A percentile compares a stretch with the other conserved stretches of the same genome.
Conservation (phyloP, 2,329 filamentous ascomycete species). For the Neonectria punicea region DNA sequence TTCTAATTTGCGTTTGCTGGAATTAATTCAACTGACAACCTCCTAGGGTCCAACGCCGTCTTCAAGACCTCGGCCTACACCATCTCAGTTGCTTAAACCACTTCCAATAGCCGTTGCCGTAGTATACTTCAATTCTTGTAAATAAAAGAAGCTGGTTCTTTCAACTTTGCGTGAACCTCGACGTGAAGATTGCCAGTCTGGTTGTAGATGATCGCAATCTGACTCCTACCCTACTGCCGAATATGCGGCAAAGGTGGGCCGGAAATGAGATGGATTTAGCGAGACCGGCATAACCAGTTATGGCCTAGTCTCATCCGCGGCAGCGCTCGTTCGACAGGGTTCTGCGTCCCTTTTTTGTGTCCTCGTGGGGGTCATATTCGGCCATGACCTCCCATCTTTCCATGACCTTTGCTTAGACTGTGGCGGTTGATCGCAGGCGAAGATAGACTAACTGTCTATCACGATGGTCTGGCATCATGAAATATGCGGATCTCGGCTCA, state of each 20-base stretch:
- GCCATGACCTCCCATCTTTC: neutral
- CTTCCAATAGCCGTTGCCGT: neutral
- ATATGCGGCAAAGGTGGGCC: neutral
- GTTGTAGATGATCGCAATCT: too few relatives aligned
- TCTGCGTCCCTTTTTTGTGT: neutral
- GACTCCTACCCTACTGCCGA: neutral
- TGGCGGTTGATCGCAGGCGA: neutral
- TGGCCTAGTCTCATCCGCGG: neutral
- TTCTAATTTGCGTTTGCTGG: too few relatives aligned
- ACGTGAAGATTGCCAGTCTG: neutral
- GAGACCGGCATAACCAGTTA: neutral
- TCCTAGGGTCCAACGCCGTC: conserved; percentile 15
- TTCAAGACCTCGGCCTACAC: conserved; percentile 19
- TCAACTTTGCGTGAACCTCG: neutral
- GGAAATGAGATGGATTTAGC: neutral
- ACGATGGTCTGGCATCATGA: conserved; percentile 5
- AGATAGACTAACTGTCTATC: neutral
- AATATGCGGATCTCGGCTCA: conserved; percentile 2
- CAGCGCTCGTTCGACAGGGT: neutral
- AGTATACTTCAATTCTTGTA: neutral
- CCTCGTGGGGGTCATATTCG: neutral
- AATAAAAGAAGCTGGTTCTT: conserved; percentile 10
- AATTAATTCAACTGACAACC: neutral
- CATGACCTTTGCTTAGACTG: neutral
- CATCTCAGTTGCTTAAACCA: conserved; percentile 18